These are phyloP conservation scores for Aspergillus sergii DNA, from an alignment of 2,329 filamentous ascomycete genomes.

Conservation along the genomic window DNA sequence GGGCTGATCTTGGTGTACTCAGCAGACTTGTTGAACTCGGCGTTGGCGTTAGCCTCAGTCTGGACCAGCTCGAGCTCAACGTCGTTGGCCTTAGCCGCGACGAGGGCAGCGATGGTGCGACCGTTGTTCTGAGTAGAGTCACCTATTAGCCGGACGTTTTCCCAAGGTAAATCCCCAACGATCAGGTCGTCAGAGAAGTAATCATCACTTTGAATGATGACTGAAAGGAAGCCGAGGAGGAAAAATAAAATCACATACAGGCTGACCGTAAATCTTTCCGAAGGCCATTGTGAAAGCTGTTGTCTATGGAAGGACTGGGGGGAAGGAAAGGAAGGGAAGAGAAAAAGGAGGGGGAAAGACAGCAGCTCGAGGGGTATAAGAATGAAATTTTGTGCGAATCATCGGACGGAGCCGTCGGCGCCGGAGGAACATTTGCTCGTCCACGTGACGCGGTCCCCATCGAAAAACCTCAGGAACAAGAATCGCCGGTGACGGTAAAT, in stretches of 20 bases:
- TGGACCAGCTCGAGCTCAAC: conserved; percentile 86
- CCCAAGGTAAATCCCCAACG: conserved; percentile 22
- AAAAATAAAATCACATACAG: conserved; percentile 59
- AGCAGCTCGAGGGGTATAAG: conserved; percentile 15
- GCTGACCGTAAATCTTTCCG: conserved; percentile 92
- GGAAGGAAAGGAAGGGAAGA: conserved; percentile 14
- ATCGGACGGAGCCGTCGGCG: conserved; percentile 19
- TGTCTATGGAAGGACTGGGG: conserved; percentile 9
- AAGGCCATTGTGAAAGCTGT: conserved; percentile 74
- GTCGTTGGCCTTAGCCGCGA: conserved; percentile 96
- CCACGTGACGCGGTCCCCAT: conserved; percentile 27
- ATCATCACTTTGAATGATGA: background rate
- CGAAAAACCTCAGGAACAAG: conserved; percentile 27
- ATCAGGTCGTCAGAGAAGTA: conserved; percentile 10
- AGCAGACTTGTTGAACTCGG: conserved; percentile 63
- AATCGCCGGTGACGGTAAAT: conserved; percentile 14
- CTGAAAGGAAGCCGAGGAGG: conserved; percentile 5
- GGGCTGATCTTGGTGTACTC: conserved; percentile 87
- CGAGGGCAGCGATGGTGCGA: conserved; percentile 84
- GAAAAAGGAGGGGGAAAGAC: conserved; percentile 22
- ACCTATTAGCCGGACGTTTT: conserved; percentile 21
- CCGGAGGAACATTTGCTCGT: conserved; percentile 28
- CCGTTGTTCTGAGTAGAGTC: conserved; percentile 74
- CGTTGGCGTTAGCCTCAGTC: conserved; percentile 54
- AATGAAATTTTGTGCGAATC: conserved; percentile 32